These are phyloP conservation scores for Drechslera avenae DNA, from an alignment of 2,329 filamentous ascomycete species.

Conservation along the genomic window DNA sequence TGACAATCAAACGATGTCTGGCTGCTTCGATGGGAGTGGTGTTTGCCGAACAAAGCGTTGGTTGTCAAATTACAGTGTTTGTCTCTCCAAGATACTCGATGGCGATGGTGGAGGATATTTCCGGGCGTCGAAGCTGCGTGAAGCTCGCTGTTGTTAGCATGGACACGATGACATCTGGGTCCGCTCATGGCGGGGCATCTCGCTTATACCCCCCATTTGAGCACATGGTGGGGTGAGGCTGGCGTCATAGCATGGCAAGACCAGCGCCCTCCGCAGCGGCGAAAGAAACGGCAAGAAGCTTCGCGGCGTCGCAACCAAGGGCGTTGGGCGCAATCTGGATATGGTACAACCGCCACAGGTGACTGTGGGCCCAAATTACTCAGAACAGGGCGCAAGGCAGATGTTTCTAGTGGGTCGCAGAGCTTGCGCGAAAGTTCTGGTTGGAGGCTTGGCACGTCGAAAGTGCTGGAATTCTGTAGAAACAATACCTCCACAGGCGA, in stretches of 20 bases:
- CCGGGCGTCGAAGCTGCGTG: constrained; percentile 12
- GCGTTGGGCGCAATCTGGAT: neutral
- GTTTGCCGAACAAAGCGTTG: too few species aligned
- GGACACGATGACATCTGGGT: constrained; percentile 8
- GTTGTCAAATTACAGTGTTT: too few species aligned
- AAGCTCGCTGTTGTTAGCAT: constrained; percentile 11
- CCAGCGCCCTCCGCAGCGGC: constrained; percentile 4
- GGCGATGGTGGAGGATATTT: neutral
- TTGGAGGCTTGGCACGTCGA: constrained; percentile 20
- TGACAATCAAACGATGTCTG: too few species aligned
- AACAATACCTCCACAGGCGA: constrained; percentile 15
- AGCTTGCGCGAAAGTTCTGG: constrained; percentile 18
- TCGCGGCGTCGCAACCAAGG: neutral
- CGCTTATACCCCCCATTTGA: constrained; percentile 17
- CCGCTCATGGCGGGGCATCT: constrained; percentile 18
- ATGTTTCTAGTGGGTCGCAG: constrained; percentile 16
- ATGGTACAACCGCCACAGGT: constrained; percentile 3
- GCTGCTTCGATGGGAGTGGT: too few species aligned
- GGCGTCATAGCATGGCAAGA: constrained; percentile 18
- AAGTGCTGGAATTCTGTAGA: constrained; percentile 20
- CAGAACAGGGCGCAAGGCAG: constrained; percentile 6
- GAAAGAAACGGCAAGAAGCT: constrained; percentile 8
- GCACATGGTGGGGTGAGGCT: constrained; percentile 19
- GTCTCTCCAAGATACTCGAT: neutral
- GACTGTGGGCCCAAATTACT: constrained; percentile 1